These are phyloP conservation scores for Tricholoma bakamatsutake DNA, from an alignment of 768 basidiomycete genomes.

Conservation along the genomic window DNA sequence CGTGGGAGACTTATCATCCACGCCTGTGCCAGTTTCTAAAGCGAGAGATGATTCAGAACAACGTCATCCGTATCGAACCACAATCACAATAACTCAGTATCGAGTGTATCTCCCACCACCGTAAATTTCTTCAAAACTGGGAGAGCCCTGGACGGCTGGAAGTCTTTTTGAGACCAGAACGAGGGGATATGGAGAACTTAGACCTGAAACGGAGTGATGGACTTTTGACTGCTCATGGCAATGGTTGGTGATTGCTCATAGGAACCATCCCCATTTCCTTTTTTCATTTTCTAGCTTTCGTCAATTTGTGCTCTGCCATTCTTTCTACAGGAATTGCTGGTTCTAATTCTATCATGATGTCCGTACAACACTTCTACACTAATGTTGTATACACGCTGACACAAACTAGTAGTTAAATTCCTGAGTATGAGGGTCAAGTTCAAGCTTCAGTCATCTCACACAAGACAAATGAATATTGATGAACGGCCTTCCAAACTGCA, in stretches of 20 bases:
- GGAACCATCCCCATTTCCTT: too few relatives aligned
- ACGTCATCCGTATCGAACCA: slow-evolving; percentile 51
- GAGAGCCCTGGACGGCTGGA: slow-evolving; percentile 39
- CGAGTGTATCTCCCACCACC: slow-evolving; percentile 57
- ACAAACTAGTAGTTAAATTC: too few relatives aligned
- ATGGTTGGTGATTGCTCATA: slow-evolving; percentile 1
- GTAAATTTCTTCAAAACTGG: slow-evolving; percentile 62
- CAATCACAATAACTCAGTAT: slow-evolving; percentile 20
- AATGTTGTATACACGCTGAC: too few relatives aligned
- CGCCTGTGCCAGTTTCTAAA: slow-evolving; percentile 12
- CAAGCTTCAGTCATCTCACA: too few relatives aligned
- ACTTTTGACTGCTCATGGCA: slow-evolving; percentile 6
- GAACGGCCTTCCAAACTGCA: too few relatives aligned
- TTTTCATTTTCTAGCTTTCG: too few relatives aligned
- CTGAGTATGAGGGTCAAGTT: too few relatives aligned
- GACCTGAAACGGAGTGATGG: slow-evolving; percentile 28
- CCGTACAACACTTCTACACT: too few relatives aligned
- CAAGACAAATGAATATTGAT: too few relatives aligned
- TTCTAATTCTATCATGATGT: too few relatives aligned
- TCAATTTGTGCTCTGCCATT: too few relatives aligned
- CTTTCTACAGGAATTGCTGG: too few relatives aligned
- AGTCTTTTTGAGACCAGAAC: slow-evolving; percentile 73
- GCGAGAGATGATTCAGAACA: slow-evolving; percentile 32
- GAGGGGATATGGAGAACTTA: slow-evolving; percentile 67
- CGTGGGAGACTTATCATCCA: slow-evolving; percentile 4